Base-by-base conservation (phyloP, 768 basidiomycete species). In the Termitomyces sp. region DNA sequence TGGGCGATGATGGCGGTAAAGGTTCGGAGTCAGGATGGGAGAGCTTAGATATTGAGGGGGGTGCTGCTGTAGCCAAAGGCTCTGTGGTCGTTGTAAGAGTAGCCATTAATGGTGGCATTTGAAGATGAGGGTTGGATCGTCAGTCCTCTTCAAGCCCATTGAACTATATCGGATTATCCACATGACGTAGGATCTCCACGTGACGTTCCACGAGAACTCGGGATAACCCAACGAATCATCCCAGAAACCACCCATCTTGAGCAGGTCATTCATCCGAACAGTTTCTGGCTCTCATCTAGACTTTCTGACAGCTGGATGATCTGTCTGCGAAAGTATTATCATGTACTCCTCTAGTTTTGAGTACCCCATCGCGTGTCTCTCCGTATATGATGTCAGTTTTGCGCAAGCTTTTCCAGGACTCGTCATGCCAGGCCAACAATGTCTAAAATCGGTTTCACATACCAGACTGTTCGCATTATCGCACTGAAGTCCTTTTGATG, bases 171-270 rank as follows among this genome's bases (percentile, higher is more conserved):
- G 43, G 55, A 54, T 60, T 57, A 54, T 32, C 59, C 59, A 60
- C 59, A 60, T 60, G 59, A 60, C 59, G 59, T 60, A 60, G 43
- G 43, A n/a, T 26, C 12, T 10, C 35, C 59, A 60, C 53, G 56
- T 60, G 59, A 60, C 34, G 17, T 21, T 14, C 40, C 48, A 41
- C 10, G n/a, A 12, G 24, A 1, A 6, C 34, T 28, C 28, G 28
- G 28, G 28, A 7, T 7, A 7, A 7, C 28, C 28, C 28, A 7
- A 28, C 11, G 34, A 35, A 38, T n/a, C 17, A n/a, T 38, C 8
- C 3, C 24, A 30, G 46, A 24, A 47, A 21, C 12, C 22, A 22
- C 11, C n/a, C 22, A 26, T 44, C 15, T 24, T 26, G 43, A 6
- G 10, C 41, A 21, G 11, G 24, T 44, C 15, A 5, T 15, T 22